phyloP scores from a whole-genome alignment of 176 grass and related monocot genomes.

The Hordeum marinum region DNA sequence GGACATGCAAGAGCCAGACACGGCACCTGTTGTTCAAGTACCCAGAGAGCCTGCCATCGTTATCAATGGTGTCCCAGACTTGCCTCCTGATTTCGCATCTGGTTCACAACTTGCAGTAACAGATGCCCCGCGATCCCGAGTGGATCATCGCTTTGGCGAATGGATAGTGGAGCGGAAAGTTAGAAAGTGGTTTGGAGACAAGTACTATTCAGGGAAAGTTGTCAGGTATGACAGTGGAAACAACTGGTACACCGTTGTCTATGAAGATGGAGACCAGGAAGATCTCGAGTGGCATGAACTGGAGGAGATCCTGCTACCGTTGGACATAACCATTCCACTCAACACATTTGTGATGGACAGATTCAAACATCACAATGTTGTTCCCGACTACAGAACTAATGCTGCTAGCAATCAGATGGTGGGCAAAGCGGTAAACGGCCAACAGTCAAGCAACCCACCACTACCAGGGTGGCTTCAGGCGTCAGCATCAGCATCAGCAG shows the following conservation, averaged over 20 bases:
- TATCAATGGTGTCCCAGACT: constrained; percentile 64
- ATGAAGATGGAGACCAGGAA: constrained; percentile 88
- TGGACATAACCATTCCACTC: constrained; percentile 83
- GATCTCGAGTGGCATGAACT: constrained; percentile 94
- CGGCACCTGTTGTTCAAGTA: constrained; percentile 46
- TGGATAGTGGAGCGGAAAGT: constrained; percentile 82
- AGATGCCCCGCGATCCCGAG: constrained; percentile 16
- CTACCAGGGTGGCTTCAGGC: not conserved
- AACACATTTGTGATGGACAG: constrained; percentile 65
- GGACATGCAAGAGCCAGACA: constrained; percentile 25
- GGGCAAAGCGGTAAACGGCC: not conserved
- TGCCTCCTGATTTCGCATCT: constrained; percentile 29
- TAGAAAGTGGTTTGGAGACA: constrained; percentile 57
- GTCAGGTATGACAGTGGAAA: constrained; percentile 55
- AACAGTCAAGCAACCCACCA: not conserved
- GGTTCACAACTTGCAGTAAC: constrained; percentile 12
- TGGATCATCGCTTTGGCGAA: constrained; percentile 73
- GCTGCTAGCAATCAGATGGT: constrained; percentile 13
- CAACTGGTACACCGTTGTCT: constrained; percentile 87
- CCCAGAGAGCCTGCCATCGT: constrained; percentile 78
- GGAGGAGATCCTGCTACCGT: constrained; percentile 57
- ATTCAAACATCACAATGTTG: constrained; percentile 27
- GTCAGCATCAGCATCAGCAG: not conserved
- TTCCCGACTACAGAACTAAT: constrained; percentile 15
- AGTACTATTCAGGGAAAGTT: constrained; percentile 61